Evolutionary conservation across 345 rosid genomes (phyloP), one percentile per base, ranked within the genome.

Genomic region (Eucalyptus regnans): DNA sequence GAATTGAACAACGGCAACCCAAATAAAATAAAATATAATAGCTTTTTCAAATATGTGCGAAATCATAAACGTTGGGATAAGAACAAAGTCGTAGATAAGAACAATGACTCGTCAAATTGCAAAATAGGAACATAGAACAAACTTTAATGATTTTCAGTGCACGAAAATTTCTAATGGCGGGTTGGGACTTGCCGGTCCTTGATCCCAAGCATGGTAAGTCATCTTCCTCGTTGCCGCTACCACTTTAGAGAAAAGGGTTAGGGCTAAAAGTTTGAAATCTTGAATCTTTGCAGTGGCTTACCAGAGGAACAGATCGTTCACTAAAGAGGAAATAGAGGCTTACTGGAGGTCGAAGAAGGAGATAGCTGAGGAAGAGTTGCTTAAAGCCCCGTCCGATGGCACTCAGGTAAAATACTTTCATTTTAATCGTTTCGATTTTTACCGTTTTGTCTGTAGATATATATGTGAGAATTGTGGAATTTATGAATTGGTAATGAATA

Each of bases 121-220:
- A n/a, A n/a, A n/a, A n/a, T n/a, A n/a, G n/a, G n/a, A n/a, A n/a
- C n/a, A n/a, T n/a, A n/a, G n/a, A n/a, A n/a, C n/a, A n/a, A n/a
- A n/a, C n/a, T n/a, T n/a, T n/a, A n/a, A n/a, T n/a, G n/a, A n/a
- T n/a, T n/a, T n/a, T n/a, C n/a, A n/a, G n/a, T n/a, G n/a, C n/a
- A n/a, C n/a, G n/a, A n/a, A n/a, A n/a, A n/a, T n/a, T n/a, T 92
- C 91, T 98, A 92, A 93, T 98, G 99, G 91, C 97, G 64, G 99
- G 99, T 87, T 98, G 99, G 99, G 97, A 94, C 90, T 98, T 98
- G 16, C 94, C 90, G 23, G 89, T 89, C 14, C 58, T 76, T 5
- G 95, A 95, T 93, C 91, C 95, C n/a, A 91, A 90, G 27, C 87
- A 92, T 89, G 96, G 99, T 86, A 44, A 44, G 27, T 3, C 50